Evolutionary conservation across 1,139 yeast genomes (phyloP), one percentile per base, ranked within the genome.

Genomic region (Pichia terricola): DNA sequence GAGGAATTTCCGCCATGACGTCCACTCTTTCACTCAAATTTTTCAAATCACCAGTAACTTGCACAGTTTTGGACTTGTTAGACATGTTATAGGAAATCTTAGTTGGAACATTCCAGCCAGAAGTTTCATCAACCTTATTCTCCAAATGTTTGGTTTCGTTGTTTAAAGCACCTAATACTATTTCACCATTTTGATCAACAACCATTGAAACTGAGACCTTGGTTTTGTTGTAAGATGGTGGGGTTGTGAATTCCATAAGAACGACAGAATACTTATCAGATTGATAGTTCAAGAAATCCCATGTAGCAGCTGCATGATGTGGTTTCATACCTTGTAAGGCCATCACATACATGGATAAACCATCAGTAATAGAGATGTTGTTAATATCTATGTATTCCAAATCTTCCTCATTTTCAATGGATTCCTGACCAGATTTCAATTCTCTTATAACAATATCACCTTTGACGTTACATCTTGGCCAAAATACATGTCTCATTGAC

Each of bases 301-400:
- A 91, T 27, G 88, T 68, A 52, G 94, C 86, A 46, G 98, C 98
- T 34, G 96, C 96, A 65, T 91, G 98, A 64, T 91, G 97, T 11
- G 98, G 98, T 66, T 91, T 91, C 97, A 91, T 89, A 50, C 97
- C 97, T 69, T 91, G 98, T 55, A 88, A 68, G n/a, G 98, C 98
- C 94, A 86, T 83, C 41, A 91, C 95, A 62, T 81, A 88, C 95
- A 89, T 83, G 45, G 57, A 54, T 9, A 53, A 37, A 31, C 54
- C 58, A 36, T 56, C 47, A 11, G 50, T 46, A 7, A 56, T 42
- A 26, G 50, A 50, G 35, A 52, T 38, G 26, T 51, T 54, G 37
- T 53, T 53, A 31, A 40, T 50, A 4, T 33, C 47, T 30, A 39
- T 39, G 37, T 35, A 48, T 28, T 38, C 45, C 30, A 41, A 40